Percentiles rank a stretch among this genome's conserved stretches.
phyloP scores from a whole-genome alignment of 2,329 filamentous ascomycete genomes.

The Colletotrichum liriopes region DNA sequence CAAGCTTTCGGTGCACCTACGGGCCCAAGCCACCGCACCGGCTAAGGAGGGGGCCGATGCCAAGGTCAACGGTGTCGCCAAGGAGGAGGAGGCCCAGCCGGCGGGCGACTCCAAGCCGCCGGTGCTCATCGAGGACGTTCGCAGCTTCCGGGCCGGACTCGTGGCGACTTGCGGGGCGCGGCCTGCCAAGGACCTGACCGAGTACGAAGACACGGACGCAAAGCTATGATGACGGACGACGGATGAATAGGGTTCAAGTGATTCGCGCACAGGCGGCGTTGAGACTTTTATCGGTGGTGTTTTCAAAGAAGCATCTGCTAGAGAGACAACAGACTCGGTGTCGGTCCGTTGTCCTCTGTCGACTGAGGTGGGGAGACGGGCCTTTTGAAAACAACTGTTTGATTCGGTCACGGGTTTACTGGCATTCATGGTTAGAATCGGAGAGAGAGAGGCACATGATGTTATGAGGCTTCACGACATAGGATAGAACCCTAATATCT shows the following conservation, averaged over 20 bases:
- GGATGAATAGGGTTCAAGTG: slow-evolving; percentile 6
- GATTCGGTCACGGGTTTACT: slow-evolving; percentile 16
- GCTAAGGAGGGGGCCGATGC: slow-evolving; percentile 62
- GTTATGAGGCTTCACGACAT: slow-evolving; percentile 36
- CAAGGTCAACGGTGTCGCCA: slow-evolving; percentile 51
- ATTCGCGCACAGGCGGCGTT: slow-evolving; percentile 23
- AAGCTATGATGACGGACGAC: slow-evolving; percentile 74
- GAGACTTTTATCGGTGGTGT: slow-evolving; percentile 25
- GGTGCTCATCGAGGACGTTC: slow-evolving; percentile 81
- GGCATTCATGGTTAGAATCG: slow-evolving; percentile 9
- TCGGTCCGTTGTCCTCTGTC: slow-evolving; percentile 15
- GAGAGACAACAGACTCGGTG: slow-evolving; percentile 32
- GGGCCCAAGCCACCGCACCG: slow-evolving; percentile 75
- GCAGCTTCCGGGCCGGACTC: slow-evolving; percentile 84
- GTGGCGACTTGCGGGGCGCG: slow-evolving; percentile 80
- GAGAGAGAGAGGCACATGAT: slow-evolving; percentile 17
- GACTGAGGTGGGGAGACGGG: not conserved
- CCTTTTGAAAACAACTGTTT: slow-evolving; percentile 6
- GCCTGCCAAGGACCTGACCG: slow-evolving; percentile 81
- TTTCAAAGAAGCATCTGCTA: slow-evolving; percentile 33
- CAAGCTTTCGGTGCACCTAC: slow-evolving; percentile 88
- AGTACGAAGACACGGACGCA: slow-evolving; percentile 88
- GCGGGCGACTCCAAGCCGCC: slow-evolving; percentile 55
- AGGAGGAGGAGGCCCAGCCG: slow-evolving; percentile 51
- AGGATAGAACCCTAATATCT: slow-evolving; percentile 22